Conservation (phyloP, 192 early-diverging fungal genomes). For the Glomus cerebriforme region DNA sequence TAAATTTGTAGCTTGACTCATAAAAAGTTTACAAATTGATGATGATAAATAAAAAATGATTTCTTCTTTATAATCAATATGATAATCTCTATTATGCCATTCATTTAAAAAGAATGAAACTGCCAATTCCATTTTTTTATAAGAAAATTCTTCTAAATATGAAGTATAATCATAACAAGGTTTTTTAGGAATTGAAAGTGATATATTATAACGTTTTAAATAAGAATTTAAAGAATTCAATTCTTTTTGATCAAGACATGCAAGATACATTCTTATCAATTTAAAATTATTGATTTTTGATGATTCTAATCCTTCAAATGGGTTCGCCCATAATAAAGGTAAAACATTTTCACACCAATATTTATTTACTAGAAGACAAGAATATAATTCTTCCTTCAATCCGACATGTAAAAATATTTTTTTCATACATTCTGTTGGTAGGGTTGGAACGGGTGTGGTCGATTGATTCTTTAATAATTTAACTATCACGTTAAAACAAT, state of each 20-base stretch:
- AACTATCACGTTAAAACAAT: background rate
- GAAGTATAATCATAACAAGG: background rate
- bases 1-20: background rate
- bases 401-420: slow-evolving; percentile 5
- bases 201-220: background rate
- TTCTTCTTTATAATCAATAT: background rate
- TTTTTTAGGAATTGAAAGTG: background rate
- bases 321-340: slow-evolving; percentile 10
- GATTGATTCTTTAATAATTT: background rate
- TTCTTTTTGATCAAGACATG: background rate
- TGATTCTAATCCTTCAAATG: slow-evolving; percentile 2
- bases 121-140: background rate
- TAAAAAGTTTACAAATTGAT: background rate
- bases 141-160: slow-evolving; percentile 13
- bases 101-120: background rate
- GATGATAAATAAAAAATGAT: background rate
- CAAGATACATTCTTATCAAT: slow-evolving; percentile 3
- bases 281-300: slow-evolving; percentile 1
- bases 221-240: background rate
- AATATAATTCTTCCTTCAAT: background rate
- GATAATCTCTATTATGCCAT: slow-evolving; percentile 3
- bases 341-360: slow-evolving; percentile 19
- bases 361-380: background rate
- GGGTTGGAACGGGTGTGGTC: background rate
- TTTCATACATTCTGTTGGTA: slow-evolving; percentile 16